Conservation (phyloP, 768 basidiomycete species). For the Leccinum imitatum region DNA sequence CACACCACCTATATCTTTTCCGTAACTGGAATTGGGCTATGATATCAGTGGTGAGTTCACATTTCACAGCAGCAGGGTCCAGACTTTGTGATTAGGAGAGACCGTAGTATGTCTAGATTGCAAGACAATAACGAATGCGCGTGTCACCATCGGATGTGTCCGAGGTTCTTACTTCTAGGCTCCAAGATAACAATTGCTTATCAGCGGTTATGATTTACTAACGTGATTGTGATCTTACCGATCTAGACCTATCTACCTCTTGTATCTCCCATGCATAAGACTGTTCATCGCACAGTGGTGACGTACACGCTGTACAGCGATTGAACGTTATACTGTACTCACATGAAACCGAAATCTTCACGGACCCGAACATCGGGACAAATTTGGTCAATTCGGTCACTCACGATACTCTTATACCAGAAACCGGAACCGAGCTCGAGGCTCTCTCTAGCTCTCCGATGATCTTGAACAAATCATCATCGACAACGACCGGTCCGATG, state of each 20-base stretch:
- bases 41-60: neutral
- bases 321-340: no score
- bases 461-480: slow-evolving; percentile 5
- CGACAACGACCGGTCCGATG: slow-evolving; percentile 5
- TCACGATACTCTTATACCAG: slow-evolving; percentile 8
- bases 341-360: neutral
- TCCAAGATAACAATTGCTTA: neutral
- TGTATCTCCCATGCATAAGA: neutral
- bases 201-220: neutral
- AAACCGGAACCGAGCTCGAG: neutral
- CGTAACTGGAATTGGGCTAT: neutral
- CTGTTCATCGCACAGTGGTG: slow-evolving; percentile 2
- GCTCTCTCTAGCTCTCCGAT: slow-evolving; percentile 3
- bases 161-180: neutral
- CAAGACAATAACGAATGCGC: neutral
- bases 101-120: neutral
- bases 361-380: neutral
- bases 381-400: slow-evolving; percentile 7
- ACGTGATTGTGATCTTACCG: slow-evolving; percentile 8
- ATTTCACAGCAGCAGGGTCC: neutral
- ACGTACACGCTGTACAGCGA: neutral
- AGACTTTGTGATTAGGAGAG: neutral
- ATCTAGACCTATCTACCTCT: neutral
- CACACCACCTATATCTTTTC: neutral
- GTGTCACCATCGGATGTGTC: neutral